A percentile compares a stretch with the other conserved stretches of the same genome.
Evolutionary conservation across 257 asterid genomes (phyloP).

Genomic region (Solanum corneliomulleri): DNA sequence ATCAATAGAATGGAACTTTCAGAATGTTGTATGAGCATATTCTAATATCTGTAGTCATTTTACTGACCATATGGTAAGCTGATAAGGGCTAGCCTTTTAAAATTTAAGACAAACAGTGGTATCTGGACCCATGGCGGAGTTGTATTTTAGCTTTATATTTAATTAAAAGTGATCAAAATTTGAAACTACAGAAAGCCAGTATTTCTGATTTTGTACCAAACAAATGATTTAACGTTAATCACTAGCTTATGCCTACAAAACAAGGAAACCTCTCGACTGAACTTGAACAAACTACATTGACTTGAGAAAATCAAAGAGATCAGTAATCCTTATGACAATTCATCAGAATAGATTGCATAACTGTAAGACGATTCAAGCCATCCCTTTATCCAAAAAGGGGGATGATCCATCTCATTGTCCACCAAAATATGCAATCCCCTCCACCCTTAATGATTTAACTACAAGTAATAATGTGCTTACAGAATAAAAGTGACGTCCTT

Average conservation of each 20-base stretch:
- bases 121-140: background rate
- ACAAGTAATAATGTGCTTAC: background rate
- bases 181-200: background rate
- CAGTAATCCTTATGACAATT: background rate
- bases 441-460: background rate
- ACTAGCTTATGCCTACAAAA: background rate
- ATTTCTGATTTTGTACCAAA: background rate
- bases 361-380: background rate
- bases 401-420: background rate
- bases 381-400: background rate
- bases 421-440: background rate
- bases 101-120: background rate
- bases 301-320: background rate
- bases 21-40: background rate
- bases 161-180: background rate
- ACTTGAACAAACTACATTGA: background rate
- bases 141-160: background rate
- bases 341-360: background rate
- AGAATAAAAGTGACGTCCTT: background rate
- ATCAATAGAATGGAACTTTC: background rate
- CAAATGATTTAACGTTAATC: background rate
- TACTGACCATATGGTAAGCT: background rate
- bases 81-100: background rate
- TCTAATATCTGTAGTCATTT: background rate
- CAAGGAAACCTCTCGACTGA: background rate